A percentile compares a stretch with the other conserved stretches of the same genome.
Conservation (phyloP, 2,329 filamentous ascomycete species). For the Pseudofabraea citricarpa region DNA sequence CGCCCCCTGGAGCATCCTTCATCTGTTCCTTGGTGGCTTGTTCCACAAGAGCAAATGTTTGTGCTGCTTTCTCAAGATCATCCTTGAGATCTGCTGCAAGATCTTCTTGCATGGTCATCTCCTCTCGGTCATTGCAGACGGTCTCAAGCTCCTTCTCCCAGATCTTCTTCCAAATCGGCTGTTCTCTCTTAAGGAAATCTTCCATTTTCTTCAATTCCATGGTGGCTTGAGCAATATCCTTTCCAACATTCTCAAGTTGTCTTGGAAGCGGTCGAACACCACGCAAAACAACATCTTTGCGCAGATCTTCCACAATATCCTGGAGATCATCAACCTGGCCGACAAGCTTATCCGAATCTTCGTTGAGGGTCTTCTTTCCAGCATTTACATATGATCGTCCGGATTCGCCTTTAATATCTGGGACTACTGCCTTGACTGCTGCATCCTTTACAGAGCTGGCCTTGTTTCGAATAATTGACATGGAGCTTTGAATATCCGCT, state of each 20-base stretch:
- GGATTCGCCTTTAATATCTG: slow-evolving; percentile 68
- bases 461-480: slow-evolving; percentile 77
- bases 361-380: slow-evolving; percentile 81
- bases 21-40: slow-evolving; percentile 98
- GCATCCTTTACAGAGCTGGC: slow-evolving; percentile 74
- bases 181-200: slow-evolving; percentile 85
- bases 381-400: slow-evolving; percentile 80
- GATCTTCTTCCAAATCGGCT: slow-evolving; percentile 97
- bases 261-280: slow-evolving; percentile 87
- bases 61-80: slow-evolving; percentile 88
- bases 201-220: slow-evolving; percentile 92
- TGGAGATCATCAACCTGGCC: slow-evolving; percentile 94
- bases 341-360: slow-evolving; percentile 87
- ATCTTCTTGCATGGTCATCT: slow-evolving; percentile 94
- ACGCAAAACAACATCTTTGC: slow-evolving; percentile 91
- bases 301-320: slow-evolving; percentile 91
- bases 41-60: slow-evolving; percentile 93
- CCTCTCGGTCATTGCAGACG: slow-evolving; percentile 91
- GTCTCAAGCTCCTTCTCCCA: slow-evolving; percentile 98
- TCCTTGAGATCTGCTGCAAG: slow-evolving; percentile 87
- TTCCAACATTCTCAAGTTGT: slow-evolving; percentile 83
- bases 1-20: slow-evolving; percentile 61
- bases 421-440: slow-evolving; percentile 66
- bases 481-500: slow-evolving; percentile 81
- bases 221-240: slow-evolving; percentile 76